Evolutionary conservation across 306 rosid species (phyloP).

Genomic region (Vigna nakashimae): DNA sequence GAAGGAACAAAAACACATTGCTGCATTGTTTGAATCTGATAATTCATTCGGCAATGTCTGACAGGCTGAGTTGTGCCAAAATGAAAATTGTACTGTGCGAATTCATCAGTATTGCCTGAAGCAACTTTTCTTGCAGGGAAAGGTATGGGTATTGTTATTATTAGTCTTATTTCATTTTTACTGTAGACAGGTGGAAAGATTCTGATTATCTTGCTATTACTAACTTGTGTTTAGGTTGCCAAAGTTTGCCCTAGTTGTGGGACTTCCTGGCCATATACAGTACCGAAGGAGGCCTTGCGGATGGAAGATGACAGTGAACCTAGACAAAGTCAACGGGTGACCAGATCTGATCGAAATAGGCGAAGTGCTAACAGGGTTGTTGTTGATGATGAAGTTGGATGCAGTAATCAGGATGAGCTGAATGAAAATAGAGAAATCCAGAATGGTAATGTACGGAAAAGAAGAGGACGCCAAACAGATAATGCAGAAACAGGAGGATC

Average conservation of each 20-base stretch:
- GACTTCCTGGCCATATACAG: conserved; percentile 59
- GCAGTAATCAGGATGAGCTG: conserved; percentile 49
- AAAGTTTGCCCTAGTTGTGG: conserved; percentile 77
- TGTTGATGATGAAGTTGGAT: conserved; percentile 47
- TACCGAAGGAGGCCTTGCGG: conserved; percentile 54
- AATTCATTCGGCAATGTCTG: conserved; percentile 36
- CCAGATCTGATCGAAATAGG: conserved; percentile 55
- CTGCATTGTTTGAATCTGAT: conserved; percentile 42
- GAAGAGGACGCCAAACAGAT: conserved; percentile 21
- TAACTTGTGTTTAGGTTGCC: conserved; percentile 53
- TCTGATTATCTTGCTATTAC: conserved; percentile 13
- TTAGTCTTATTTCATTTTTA: conserved; percentile 30
- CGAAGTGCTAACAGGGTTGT: conserved; percentile 28
- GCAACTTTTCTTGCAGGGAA: conserved; percentile 63
- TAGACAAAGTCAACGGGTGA: conserved; percentile 50
- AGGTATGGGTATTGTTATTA: conserved; percentile 50
- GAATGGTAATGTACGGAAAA: conserved; percentile 15
- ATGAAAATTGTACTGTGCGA: conserved; percentile 69
- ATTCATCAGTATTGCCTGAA: conserved; percentile 80
- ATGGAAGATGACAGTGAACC: conserved; percentile 47
- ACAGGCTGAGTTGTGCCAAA: conserved; percentile 81
- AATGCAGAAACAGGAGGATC: conserved; percentile 36
- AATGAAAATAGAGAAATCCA: conserved; percentile 48
- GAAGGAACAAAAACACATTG: neutral
- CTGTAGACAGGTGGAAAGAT: conserved; percentile 18